A percentile compares a stretch with the other conserved stretches of the same genome.
phyloP scores from a whole-genome alignment of 495 filamentous ascomycete species.

The Sabuloglossum arenarium region DNA sequence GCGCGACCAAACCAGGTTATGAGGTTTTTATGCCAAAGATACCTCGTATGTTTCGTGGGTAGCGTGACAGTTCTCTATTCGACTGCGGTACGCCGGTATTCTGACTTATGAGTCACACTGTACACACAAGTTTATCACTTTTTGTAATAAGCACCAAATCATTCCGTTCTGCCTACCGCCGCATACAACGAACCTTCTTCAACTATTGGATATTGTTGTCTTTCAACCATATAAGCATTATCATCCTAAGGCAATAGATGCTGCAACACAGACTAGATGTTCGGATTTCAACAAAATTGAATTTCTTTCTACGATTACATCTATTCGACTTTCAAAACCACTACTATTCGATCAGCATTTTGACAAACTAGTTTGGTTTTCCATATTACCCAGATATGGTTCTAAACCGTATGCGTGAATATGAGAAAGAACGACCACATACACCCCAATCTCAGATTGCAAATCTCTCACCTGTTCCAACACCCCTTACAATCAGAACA shows the following conservation, averaged over 20 bases:
- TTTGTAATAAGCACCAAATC: not conserved
- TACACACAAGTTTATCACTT: not conserved
- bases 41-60: no score
- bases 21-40: no score
- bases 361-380: not conserved
- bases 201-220: constrained; percentile 1
- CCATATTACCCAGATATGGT: not conserved
- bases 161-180: not conserved
- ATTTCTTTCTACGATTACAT: not conserved
- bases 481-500: not conserved
- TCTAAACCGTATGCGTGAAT: not conserved
- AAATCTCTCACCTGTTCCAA: not conserved
- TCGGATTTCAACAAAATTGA: constrained; percentile 1
- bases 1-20: no score
- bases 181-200: not conserved
- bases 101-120: not conserved
- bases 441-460: not conserved
- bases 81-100: no score
- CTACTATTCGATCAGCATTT: not conserved
- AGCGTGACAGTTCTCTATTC: no score
- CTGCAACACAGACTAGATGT: not conserved
- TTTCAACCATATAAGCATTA: no score
- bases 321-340: not conserved
- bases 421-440: not conserved
- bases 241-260: not conserved